Base-by-base conservation (phyloP, 768 basidiomycete species). In the Chalciporus piperatus region DNA sequence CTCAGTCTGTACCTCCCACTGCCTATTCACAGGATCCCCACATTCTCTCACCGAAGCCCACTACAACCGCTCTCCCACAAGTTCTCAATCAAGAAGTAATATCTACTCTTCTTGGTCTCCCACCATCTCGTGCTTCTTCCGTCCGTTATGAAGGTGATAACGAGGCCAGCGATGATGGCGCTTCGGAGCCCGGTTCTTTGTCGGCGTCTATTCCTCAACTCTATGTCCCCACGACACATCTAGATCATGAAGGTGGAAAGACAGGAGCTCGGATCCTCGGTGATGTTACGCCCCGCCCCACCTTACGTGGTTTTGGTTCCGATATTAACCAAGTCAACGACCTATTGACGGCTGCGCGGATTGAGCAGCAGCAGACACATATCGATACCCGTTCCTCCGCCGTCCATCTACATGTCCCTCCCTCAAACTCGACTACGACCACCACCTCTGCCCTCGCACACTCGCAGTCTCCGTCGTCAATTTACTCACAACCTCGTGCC, bases 31-130 rank as follows among this genome's bases (percentile, higher is more conserved):
- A 72, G 25, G 55, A 61, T 32, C 67, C 60, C 4, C 65, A 73
- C 7, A 81, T 83, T 32, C 72, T 78, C 47, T 79, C 81, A n/a
- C 82, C 81, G 7, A 75, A 80, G 49, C 81, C 83, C 1, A 79
- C 79, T 3, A 72, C 73, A 1, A 74, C 72, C 3, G 60, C 77
- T 11, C 71, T 74, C 6, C 85, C 86, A 0, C 85, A 88, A 62
- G 76, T 89, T 17, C 77, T 90, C 41, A 83, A 81, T 46, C 82
- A 85, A 62, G 81, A 87, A 48, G 87, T 89, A 35, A 81, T 88
- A 33, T 80, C 80, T 2, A 73, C 78, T 3, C 75, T 90, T 9
- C 73, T 88, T 3, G 85, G 87, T 4, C 70, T 85, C 37, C 69
- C 72, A 2, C 68, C 71, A 6, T 71, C 69, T 8, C 69, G 72